phyloP scores from a whole-genome alignment of 306 rosid species.

The Malus asiatica region DNA sequence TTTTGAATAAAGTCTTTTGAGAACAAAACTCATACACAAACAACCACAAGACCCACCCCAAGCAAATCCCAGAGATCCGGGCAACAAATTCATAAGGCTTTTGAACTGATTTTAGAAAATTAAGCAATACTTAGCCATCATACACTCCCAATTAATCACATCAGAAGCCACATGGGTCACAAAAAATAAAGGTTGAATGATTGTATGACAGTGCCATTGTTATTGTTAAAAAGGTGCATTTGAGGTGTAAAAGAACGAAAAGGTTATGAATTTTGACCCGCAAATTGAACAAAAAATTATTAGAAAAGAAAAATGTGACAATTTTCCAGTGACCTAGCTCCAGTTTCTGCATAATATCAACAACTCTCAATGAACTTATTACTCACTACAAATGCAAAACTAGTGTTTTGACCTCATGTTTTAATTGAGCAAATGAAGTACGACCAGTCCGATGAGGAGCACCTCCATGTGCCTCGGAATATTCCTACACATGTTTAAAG shows the following conservation, averaged over 20 bases:
- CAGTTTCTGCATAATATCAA: not conserved
- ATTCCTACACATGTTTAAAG: no score
- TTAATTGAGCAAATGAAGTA: no score
- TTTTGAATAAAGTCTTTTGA: no score
- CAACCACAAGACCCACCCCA: no score
- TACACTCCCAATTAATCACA: not conserved
- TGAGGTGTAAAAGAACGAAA: not conserved
- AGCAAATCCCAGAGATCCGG: no score
- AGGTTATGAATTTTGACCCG: not conserved
- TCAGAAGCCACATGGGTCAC: no score
- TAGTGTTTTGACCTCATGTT: no score
- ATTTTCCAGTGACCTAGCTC: conserved; percentile 1
- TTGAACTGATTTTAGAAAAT: no score
- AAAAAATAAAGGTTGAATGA: not conserved
- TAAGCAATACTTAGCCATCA: not conserved
- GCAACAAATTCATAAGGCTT: not conserved
- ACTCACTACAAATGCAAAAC: no score
- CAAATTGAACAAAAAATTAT: not conserved
- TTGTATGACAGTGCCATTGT: not conserved
- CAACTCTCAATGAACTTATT: not conserved
- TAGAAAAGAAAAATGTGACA: not conserved
- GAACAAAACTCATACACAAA: no score
- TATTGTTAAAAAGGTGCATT: not conserved
- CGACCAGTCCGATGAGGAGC: no score
- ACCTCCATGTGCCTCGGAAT: no score